Base-by-base conservation (phyloP, 768 basidiomycete genomes). In the Lactarius sanguifluus region DNA sequence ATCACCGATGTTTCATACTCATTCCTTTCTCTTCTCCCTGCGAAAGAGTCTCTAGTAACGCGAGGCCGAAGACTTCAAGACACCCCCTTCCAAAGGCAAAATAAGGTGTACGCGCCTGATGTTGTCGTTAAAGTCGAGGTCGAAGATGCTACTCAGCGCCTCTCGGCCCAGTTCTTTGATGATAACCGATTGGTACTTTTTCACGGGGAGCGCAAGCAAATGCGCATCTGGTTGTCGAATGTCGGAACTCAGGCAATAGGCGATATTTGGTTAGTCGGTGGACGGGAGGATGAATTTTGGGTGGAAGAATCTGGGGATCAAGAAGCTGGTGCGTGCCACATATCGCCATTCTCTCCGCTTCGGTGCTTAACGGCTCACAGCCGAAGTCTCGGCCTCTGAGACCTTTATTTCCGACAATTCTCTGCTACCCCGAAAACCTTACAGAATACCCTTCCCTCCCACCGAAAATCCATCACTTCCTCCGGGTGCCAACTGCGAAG, bases 1-100 rank as follows among this genome's bases (percentile, higher is more conserved):
- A 76, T 96, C 52, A 83, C 83, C 16, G 77, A 87, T 50, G 82
- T 82, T 45, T 80, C 79, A 52, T 93, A 89, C 69, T 75, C 86
- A 36, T 96, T 95, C 74, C 82, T 95, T 40, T 85, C 85, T 5
- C 81, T 92, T 38, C 81, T 96, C 23, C 86, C 90, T 2, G 80
- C 81, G 30, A 80, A 74, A 0, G 94, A 96, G 74, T 77, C 86
- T 1, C 80, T 95, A 3, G 80, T 85, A 10, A 81, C 80, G 40
- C 87, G 86, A n/a, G 94, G 95, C 16, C 85, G 81, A 55, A 81
- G 94, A 59, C 79, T 97, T 13, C 86, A 95, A 61, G 85, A 86
- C 61, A 94, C 94, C 2, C 81, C 83, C 36, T 78, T 83, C 16
- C 91, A 96, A 71, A 80, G 88, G 56, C 85, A 88, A 69, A 81